phyloP scores from a whole-genome alignment of 2,329 filamentous ascomycete species.

The Colletotrichum eleusines region DNA sequence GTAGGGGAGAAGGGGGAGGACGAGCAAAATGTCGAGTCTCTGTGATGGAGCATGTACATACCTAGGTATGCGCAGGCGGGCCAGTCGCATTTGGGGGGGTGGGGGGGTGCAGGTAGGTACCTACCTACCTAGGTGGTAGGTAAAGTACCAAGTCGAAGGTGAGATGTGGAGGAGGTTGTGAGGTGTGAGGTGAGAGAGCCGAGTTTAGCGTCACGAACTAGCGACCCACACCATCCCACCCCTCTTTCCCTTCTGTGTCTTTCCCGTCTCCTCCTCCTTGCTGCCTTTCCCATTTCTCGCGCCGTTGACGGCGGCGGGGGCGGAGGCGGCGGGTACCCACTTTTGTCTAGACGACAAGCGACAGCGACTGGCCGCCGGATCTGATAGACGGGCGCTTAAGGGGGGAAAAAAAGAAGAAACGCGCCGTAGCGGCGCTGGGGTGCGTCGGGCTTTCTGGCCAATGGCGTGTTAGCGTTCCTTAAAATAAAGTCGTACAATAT shows the following conservation, averaged over 20 bases:
- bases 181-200: constrained; percentile 29
- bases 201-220: constrained; percentile 25
- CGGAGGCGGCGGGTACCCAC: constrained; percentile 4
- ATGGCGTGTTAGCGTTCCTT: constrained; percentile 45
- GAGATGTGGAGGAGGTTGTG: not conserved
- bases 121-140: no score
- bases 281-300: constrained; percentile 19
- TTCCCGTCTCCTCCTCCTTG: not conserved
- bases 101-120: no score
- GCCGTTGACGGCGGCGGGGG: constrained; percentile 37
- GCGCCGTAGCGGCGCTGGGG: constrained; percentile 19
- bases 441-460: constrained; percentile 42
- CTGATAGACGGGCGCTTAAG: constrained; percentile 40
- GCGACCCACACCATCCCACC: constrained; percentile 11
- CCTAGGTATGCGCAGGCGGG: constrained; percentile 18
- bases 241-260: constrained; percentile 24
- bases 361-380: constrained; percentile 30
- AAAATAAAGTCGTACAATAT: constrained; percentile 47
- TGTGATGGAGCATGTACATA: not conserved
- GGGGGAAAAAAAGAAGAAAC: not conserved
- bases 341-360: constrained; percentile 32
- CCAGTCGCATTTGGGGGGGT: constrained; percentile 7
- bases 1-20: not conserved
- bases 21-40: constrained; percentile 13
- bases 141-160: not conserved